These are phyloP conservation scores for Acacia acuminata DNA, from an alignment of 306 rosid species.

Conservation along the genomic window DNA sequence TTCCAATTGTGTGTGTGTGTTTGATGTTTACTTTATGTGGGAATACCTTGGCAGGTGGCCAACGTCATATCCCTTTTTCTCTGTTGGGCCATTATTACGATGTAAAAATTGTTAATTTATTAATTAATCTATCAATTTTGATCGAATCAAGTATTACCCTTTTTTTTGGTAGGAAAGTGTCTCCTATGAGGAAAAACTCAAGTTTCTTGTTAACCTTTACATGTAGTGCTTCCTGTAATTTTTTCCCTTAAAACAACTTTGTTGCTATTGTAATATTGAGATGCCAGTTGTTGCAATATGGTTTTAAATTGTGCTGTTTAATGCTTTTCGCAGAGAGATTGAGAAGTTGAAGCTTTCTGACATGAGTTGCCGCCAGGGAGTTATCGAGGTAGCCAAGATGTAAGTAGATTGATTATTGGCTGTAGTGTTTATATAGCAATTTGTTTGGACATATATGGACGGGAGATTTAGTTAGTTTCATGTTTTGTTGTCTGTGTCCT, in stretches of 20 bases:
- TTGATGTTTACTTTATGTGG: background rate
- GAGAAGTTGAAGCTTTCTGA: constrained; percentile 94
- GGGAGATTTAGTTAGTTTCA: background rate
- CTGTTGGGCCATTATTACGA: background rate
- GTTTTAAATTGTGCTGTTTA: constrained; percentile 20
- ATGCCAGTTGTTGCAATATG: background rate
- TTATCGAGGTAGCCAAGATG: constrained; percentile 98
- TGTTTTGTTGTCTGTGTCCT: background rate
- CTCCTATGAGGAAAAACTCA: background rate
- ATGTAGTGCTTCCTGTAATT: background rate
- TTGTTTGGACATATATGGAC: constrained; percentile 16
- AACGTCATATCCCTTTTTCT: background rate
- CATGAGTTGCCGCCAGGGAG: constrained; percentile 91
- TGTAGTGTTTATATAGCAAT: constrained; percentile 7
- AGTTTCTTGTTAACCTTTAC: background rate
- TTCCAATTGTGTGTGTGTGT: background rate
- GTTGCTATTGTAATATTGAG: constrained; percentile 12
- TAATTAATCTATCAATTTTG: background rate
- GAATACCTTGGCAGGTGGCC: background rate
- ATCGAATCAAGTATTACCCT: background rate
- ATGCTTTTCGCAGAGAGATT: constrained; percentile 70
- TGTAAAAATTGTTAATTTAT: no score
- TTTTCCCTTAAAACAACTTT: background rate
- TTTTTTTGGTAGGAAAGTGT: background rate
- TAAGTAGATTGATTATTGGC: constrained; percentile 44